Base-by-base conservation (phyloP, 768 basidiomycete species). In the Trametes meyenii region DNA sequence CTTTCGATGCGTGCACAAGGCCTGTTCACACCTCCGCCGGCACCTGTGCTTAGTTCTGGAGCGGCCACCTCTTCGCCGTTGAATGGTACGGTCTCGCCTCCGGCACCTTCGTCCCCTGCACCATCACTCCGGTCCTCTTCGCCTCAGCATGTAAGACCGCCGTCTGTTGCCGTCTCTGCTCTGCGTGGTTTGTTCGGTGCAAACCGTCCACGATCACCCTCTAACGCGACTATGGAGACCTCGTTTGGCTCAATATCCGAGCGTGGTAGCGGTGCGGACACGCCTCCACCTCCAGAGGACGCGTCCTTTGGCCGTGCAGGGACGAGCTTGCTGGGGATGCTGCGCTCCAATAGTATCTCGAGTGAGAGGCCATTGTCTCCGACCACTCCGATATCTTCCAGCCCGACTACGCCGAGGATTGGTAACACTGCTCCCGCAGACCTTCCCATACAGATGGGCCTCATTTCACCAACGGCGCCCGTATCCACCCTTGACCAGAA, bases 1-100 rank as follows among this genome's bases (percentile, higher is more conserved):
- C 79, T 92, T 38, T 87, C 88, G 33, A 90, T 92, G 79, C 86
- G 86, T 50, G 79, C 84, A 35, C 88, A 90, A 66, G 85, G 83
- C n/a, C 73, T 85, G 55, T 76, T 79, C 64, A 76, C 77, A 29
- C 77, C n/a, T n/a, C n/a, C 77, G 26, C 72, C 73, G 2, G 42
- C 65, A 12, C 48, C 64, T 24, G 29, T 49, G 23, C 39, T 39
- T 16, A 50, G 44, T 10, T 45, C 59, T 19, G 17, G 48, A 1
- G 36, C 44, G 14, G 50, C 57, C 42, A 14, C 26, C 36, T 46
- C 29, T 2, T 23, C 24, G 7, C 35, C 58, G 50, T n/a, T 40
- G 23, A 46, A 35, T 54, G 46, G 35, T 21, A 42, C 65, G 23
- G 39, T 73, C 62, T 65, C 74, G 2, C 60, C 79, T 17, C 63